phyloP scores from a whole-genome alignment of 805 yeast species.

The Maudiozyma barnettii region DNA sequence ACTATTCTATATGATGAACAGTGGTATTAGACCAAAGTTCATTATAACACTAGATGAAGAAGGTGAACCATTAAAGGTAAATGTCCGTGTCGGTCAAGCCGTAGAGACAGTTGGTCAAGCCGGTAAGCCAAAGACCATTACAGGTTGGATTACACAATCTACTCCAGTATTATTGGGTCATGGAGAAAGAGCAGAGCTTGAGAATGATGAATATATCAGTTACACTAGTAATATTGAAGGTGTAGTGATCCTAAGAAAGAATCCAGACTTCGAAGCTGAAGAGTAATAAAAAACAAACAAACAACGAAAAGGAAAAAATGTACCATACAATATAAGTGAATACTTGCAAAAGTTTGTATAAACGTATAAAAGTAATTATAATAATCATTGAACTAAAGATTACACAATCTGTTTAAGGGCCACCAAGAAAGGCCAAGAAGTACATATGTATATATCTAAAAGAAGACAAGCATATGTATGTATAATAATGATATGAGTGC shows the following conservation, averaged over 20 bases:
- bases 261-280: constrained; percentile 71
- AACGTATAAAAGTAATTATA: no score
- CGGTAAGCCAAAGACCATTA: constrained; percentile 96
- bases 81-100: constrained; percentile 97
- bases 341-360: no score
- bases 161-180: constrained; percentile 90
- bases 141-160: constrained; percentile 99
- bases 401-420: no score
- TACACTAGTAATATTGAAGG: constrained; percentile 82
- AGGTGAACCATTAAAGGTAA: constrained; percentile 84
- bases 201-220: constrained; percentile 76
- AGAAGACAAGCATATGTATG: background rate
- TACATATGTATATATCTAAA: no score
- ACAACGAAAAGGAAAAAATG: background rate
- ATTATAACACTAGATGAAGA: constrained; percentile 87
- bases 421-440: no score
- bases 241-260: constrained; percentile 82
- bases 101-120: constrained; percentile 99
- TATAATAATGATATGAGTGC: background rate
- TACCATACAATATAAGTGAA: background rate
- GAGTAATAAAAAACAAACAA: constrained; percentile 23
- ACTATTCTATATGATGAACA: constrained; percentile 73
- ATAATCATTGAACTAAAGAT: no score
- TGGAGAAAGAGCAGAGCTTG: constrained; percentile 96
- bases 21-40: constrained; percentile 89